phyloP scores from a whole-genome alignment of 106 monocot species.

The Allium sativum region DNA sequence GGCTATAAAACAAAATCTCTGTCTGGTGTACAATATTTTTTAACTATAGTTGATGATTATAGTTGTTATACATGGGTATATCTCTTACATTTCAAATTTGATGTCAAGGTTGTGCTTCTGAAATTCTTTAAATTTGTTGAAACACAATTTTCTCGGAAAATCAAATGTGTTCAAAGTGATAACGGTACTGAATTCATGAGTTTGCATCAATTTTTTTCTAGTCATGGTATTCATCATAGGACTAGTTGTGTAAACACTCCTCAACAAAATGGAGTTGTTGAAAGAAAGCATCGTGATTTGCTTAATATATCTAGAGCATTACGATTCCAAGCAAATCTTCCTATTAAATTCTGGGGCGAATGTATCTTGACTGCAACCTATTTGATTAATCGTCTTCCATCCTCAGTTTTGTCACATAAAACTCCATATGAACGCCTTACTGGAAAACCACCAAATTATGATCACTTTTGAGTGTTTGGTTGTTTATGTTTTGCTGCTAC shows the following conservation, averaged over 20 bases:
- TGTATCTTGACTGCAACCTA: not conserved
- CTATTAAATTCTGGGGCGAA: not conserved
- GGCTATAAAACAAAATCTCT: not conserved
- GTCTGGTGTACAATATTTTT: not conserved
- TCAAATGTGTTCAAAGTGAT: not conserved
- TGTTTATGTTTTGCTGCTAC: not conserved
- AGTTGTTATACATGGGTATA: not conserved
- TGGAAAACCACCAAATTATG: not conserved
- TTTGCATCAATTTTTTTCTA: not conserved
- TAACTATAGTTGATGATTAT: constrained; percentile 1
- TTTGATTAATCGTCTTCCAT: not conserved
- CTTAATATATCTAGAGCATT: not conserved
- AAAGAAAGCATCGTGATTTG: not conserved
- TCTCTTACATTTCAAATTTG: not conserved
- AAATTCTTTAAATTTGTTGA: not conserved
- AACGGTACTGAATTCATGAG: not conserved
- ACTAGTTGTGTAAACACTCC: not conserved
- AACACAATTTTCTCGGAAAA: not conserved
- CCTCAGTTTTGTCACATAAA: not conserved
- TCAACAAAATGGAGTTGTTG: too few species aligned
- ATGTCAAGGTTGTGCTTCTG: not conserved
- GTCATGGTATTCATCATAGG: not conserved
- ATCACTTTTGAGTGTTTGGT: not conserved
- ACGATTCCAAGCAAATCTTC: not conserved
- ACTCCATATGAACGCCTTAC: not conserved